These are phyloP conservation scores for Clonostachys rosea DNA, from an alignment of 2,329 filamentous ascomycete species.

Conservation along the genomic window DNA sequence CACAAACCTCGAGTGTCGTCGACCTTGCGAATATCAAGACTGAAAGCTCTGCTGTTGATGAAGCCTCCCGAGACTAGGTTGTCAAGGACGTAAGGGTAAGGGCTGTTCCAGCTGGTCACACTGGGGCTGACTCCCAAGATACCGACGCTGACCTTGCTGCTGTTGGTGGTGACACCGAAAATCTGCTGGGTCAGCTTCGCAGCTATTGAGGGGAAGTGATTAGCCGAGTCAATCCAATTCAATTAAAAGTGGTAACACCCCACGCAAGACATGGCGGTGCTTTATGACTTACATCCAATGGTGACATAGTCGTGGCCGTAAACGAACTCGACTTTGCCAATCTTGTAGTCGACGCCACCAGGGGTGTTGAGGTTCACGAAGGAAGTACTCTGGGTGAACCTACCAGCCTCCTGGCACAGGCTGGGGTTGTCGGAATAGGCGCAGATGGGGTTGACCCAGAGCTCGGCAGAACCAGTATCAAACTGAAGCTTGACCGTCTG, in stretches of 20 bases:
- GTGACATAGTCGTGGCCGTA: conserved; percentile 25
- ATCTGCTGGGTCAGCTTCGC: conserved; percentile 23
- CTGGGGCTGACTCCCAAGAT: conserved; percentile 27
- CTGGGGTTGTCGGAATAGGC: conserved; percentile 16
- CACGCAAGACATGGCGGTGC: background rate
- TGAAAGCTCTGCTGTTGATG: conserved; percentile 29
- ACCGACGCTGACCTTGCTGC: conserved; percentile 17
- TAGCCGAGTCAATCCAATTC: conserved; percentile 1
- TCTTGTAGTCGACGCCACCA: conserved; percentile 20
- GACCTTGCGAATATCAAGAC: conserved; percentile 23
- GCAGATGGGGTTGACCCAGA: conserved; percentile 36
- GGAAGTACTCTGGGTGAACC: conserved; percentile 20
- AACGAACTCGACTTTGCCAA: conserved; percentile 20
- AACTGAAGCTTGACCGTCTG: conserved; percentile 31
- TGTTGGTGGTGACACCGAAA: conserved; percentile 27
- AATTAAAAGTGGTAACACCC: background rate
- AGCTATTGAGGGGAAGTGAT: conserved; percentile 7
- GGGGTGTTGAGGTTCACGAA: conserved; percentile 15
- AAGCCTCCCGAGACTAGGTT: conserved; percentile 22
- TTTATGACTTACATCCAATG: conserved; percentile 20
- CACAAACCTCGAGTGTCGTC: conserved; percentile 16
- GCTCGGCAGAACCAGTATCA: conserved; percentile 33
- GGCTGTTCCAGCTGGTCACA: conserved; percentile 22
- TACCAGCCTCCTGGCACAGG: conserved; percentile 19
- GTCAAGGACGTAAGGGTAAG: conserved; percentile 27